These are phyloP conservation scores for Aspergillus mulundensis DNA, from an alignment of 495 filamentous ascomycete genomes.

Conservation along the genomic window DNA sequence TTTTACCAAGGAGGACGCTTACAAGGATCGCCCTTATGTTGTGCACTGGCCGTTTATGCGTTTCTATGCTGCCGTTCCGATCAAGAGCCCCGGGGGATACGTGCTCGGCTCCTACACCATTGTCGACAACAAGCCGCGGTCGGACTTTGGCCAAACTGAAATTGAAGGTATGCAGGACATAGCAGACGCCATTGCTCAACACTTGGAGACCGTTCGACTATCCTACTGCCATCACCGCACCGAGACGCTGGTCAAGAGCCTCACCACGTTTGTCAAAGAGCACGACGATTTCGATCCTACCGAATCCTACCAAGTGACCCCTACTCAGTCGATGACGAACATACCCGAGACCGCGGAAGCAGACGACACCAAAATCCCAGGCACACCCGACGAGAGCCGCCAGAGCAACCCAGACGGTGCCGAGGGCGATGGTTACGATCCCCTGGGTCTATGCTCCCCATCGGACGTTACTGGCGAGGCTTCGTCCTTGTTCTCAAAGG, in stretches of 20 bases:
- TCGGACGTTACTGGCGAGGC: slow-evolving; percentile 10
- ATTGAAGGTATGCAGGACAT: slow-evolving; percentile 28
- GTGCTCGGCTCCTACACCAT: slow-evolving; percentile 61
- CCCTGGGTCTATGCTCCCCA: background rate
- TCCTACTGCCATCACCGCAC: slow-evolving; percentile 25
- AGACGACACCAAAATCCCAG: background rate
- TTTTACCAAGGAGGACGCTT: slow-evolving; percentile 45
- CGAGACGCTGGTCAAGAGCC: slow-evolving; percentile 28
- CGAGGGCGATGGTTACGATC: background rate
- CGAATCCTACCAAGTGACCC: slow-evolving; percentile 14
- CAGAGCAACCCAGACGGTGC: background rate
- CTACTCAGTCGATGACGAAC: slow-evolving; percentile 5
- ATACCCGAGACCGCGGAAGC: background rate
- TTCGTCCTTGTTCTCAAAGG: slow-evolving; percentile 13
- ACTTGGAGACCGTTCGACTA: slow-evolving; percentile 33
- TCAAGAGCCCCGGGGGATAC: slow-evolving; percentile 54
- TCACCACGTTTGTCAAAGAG: slow-evolving; percentile 31
- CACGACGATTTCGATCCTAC: slow-evolving; percentile 26
- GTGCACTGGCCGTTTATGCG: slow-evolving; percentile 37
- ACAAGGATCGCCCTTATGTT: slow-evolving; percentile 42
- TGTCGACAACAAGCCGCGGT: slow-evolving; percentile 50
- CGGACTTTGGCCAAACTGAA: slow-evolving; percentile 27
- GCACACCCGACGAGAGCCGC: background rate
- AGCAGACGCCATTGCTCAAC: slow-evolving; percentile 26
- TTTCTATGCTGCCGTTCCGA: slow-evolving; percentile 63